Evolutionary conservation across 495 filamentous ascomycete genomes (phyloP), one percentile per base, ranked within the genome.

Genomic region (Cenococcum geophilum): DNA sequence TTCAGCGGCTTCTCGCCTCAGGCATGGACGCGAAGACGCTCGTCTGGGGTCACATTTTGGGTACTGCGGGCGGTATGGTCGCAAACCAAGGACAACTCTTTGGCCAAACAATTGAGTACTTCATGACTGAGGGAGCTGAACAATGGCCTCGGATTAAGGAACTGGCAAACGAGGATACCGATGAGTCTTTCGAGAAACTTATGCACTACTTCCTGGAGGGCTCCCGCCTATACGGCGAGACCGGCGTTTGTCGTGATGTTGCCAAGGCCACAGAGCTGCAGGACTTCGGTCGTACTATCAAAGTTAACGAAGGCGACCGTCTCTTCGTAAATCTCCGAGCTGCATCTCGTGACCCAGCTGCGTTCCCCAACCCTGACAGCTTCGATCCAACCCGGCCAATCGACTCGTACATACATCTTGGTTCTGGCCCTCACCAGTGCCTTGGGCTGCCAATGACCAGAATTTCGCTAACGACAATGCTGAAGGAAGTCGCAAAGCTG

Each of bases 111-210:
- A 56, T 76, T 18, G 73, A 71, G 57, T 81, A 43, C 61, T 80
- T 66, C 72, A 69, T 83, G 11, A 70, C 73, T 16, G 72, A 74
- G 18, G 78, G 79, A 36, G 70, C 74, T 6, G 61, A 68, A 35
- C 76, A 83, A 69, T 79, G 81, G 70, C 65, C 72, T 8, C 70
- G 78, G 37, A 77, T 84, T 36, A 75, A 80, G 60, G 64, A 58
- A 10, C 70, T 83, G 1, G 80, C 79, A 0, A n/a, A 64, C 8
- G 51, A 76, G 12, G 73, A 78, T 49, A 68, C 70, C 32, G 62
- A 67, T 11, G 71, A 69, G 1, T 72, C 76, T 32, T 55, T 73
- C 62, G 58, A 72, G 32, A 37, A 69, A 55, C 64, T 77, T 59
- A 62, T 72, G 68, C 54, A 74, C 62, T 70, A 80, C 61, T 21